Conservation (phyloP, 768 basidiomycete genomes). For the Rhodocollybia butyracea region DNA sequence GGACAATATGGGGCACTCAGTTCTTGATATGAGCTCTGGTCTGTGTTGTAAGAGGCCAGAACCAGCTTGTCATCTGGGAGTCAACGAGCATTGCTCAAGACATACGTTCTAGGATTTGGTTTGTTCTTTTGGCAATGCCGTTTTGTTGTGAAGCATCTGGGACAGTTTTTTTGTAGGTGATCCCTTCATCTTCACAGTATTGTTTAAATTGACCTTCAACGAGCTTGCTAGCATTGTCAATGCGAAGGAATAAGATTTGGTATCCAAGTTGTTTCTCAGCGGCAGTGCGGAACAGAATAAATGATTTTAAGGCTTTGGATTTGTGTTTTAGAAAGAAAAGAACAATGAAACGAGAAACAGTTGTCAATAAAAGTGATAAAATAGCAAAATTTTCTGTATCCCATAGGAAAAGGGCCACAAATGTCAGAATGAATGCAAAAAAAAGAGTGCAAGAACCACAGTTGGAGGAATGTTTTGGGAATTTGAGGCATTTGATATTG, state of each 20-base stretch:
- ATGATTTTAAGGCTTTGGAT: conserved; percentile 3
- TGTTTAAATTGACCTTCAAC: conserved; percentile 11
- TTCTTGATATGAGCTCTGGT: conserved; percentile 15
- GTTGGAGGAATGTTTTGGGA: no score
- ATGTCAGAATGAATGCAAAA: conserved; percentile 16
- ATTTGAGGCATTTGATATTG: no score
- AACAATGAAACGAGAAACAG: conserved; percentile 9
- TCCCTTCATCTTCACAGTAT: conserved; percentile 17
- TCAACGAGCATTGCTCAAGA: conserved; percentile 16
- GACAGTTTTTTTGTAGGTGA: conserved; percentile 15
- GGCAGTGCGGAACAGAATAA: conserved; percentile 4
- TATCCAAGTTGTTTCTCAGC: conserved; percentile 2
- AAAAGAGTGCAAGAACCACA: conserved; percentile 1
- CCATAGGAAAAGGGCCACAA: conserved; percentile 12
- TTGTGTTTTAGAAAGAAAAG: background rate
- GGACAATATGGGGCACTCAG: conserved; percentile 7
- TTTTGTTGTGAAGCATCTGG: conserved; percentile 25
- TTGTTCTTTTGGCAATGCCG: conserved; percentile 20
- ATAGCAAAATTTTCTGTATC: conserved; percentile 12
- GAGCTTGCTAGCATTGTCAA: conserved; percentile 25
- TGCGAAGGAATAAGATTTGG: conserved; percentile 4
- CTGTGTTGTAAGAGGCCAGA: conserved; percentile 17
- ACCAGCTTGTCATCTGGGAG: conserved; percentile 8
- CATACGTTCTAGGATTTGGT: conserved; percentile 18
- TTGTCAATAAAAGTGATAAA: conserved; percentile 26